Percentiles rank a stretch among this genome's conserved stretches.
Evolutionary conservation across 2,329 filamentous ascomycete species (phyloP).

Genomic region (Penicillium sp.): DNA sequence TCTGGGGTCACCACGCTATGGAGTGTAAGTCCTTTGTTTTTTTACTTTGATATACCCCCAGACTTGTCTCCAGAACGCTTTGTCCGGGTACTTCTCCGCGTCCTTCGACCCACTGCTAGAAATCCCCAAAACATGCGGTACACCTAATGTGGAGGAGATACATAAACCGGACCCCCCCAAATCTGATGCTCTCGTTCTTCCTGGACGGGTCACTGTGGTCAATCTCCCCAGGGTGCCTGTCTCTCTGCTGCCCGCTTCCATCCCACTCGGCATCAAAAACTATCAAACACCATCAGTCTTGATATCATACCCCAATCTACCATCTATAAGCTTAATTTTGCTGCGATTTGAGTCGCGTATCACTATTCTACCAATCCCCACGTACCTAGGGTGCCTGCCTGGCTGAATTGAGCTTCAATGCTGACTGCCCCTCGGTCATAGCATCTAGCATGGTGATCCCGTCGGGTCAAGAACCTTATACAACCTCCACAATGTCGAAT

Average conservation of each 20-base stretch:
- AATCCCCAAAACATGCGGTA: constrained; percentile 23
- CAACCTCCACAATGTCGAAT: constrained; percentile 36
- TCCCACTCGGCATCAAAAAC: constrained; percentile 41
- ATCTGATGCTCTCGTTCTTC: constrained; percentile 16
- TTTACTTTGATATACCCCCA: constrained; percentile 25
- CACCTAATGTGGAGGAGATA: constrained; percentile 16
- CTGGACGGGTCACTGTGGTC: constrained; percentile 23
- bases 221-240: constrained; percentile 22
- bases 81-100: constrained; percentile 41
- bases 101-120: constrained; percentile 40
- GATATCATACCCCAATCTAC: constrained; percentile 27
- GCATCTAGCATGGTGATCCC: constrained; percentile 49
- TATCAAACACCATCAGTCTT: constrained; percentile 36
- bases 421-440: constrained; percentile 39
- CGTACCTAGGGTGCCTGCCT: constrained; percentile 19
- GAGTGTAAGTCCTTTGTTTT: constrained; percentile 56
- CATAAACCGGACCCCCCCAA: constrained; percentile 12
- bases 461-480: constrained; percentile 37
- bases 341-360: constrained; percentile 36
- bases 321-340: constrained; percentile 25
- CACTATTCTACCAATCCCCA: constrained; percentile 23
- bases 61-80: constrained; percentile 32
- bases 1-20: constrained; percentile 56
- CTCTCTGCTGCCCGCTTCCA: constrained; percentile 32
- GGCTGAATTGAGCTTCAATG: constrained; percentile 38